Conservation (phyloP, 768 basidiomycete species). For the Russula brevipes region DNA sequence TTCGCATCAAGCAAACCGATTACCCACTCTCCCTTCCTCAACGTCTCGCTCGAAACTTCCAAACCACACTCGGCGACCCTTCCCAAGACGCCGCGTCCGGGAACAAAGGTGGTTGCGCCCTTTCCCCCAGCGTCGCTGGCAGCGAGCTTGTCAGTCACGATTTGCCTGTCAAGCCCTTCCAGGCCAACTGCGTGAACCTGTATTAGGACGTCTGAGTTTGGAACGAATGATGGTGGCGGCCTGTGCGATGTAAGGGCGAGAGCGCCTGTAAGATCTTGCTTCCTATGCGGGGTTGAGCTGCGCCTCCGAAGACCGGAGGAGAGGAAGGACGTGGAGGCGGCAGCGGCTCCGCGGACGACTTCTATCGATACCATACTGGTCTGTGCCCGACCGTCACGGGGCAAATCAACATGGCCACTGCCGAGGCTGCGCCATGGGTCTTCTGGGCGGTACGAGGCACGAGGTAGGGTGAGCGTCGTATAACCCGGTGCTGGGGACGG, state of each 20-base stretch:
- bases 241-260: slow-evolving; percentile 33
- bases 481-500: slow-evolving; percentile 30
- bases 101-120: slow-evolving; percentile 58
- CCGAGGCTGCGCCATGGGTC: slow-evolving; percentile 34
- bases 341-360: slow-evolving; percentile 50
- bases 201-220: slow-evolving; percentile 64
- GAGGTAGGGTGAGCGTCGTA: slow-evolving; percentile 43
- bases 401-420: slow-evolving; percentile 62
- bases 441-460: slow-evolving; percentile 39
- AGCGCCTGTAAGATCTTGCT: slow-evolving; percentile 25
- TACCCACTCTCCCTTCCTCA: slow-evolving; percentile 81
- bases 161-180: slow-evolving; percentile 64
- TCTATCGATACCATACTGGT: slow-evolving; percentile 88
- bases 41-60: slow-evolving; percentile 57
- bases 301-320: slow-evolving; percentile 8
- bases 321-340: slow-evolving; percentile 18
- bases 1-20: slow-evolving; percentile 71
- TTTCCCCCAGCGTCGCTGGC: slow-evolving; percentile 26
- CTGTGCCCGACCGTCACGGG: slow-evolving; percentile 72
- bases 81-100: slow-evolving; percentile 84
- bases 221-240: slow-evolving; percentile 69
- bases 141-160: slow-evolving; percentile 47
- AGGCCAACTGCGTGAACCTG: slow-evolving; percentile 89
- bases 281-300: slow-evolving; percentile 16
- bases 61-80: slow-evolving; percentile 77